phyloP scores from a whole-genome alignment of 2,329 filamentous ascomycete species.

The Ceratocystis smalleyi region DNA sequence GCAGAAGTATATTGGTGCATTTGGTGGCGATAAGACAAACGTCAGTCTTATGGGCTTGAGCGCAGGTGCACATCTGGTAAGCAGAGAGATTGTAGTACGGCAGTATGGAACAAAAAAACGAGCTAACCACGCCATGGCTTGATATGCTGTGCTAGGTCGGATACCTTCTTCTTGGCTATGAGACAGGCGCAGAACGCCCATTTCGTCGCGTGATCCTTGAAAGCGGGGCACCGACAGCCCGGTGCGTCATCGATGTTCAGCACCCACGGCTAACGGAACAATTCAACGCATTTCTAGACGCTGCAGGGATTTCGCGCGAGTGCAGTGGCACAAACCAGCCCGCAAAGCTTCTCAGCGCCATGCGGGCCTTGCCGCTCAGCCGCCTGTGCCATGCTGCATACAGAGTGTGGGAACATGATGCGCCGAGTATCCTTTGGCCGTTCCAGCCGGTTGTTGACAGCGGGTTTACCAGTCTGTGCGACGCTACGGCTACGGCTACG shows the following conservation, averaged over 20 bases:
- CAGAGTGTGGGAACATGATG: neutral
- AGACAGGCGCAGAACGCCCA: conserved; percentile 27
- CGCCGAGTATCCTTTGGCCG: conserved; percentile 35
- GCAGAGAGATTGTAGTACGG: conserved; percentile 11
- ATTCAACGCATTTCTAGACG: conserved; percentile 33
- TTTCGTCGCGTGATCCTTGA: conserved; percentile 42
- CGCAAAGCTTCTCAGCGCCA: conserved; percentile 22
- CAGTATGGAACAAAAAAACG: conserved; percentile 14
- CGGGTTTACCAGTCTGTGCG: conserved; percentile 27
- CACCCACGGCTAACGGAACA: conserved; percentile 44
- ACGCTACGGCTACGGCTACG: too few relatives aligned
- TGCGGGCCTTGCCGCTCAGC: conserved; percentile 31
- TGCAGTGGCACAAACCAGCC: conserved; percentile 26
- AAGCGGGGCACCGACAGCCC: conserved; percentile 40
- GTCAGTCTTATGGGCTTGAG: conserved; percentile 47
- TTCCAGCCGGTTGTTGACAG: conserved; percentile 56
- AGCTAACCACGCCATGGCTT: conserved; percentile 12
- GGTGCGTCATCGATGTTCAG: conserved; percentile 35
- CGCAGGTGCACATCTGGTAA: conserved; percentile 46
- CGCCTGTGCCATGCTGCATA: conserved; percentile 7
- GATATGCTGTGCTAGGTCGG: conserved; percentile 34
- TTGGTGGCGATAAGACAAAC: conserved; percentile 43
- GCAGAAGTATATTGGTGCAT: conserved; percentile 39
- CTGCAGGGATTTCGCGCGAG: neutral
- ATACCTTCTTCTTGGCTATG: conserved; percentile 46